Evolutionary conservation across 1,284 basidiomycete species (phyloP).

Genomic region (Ceratobasidium sp.): DNA sequence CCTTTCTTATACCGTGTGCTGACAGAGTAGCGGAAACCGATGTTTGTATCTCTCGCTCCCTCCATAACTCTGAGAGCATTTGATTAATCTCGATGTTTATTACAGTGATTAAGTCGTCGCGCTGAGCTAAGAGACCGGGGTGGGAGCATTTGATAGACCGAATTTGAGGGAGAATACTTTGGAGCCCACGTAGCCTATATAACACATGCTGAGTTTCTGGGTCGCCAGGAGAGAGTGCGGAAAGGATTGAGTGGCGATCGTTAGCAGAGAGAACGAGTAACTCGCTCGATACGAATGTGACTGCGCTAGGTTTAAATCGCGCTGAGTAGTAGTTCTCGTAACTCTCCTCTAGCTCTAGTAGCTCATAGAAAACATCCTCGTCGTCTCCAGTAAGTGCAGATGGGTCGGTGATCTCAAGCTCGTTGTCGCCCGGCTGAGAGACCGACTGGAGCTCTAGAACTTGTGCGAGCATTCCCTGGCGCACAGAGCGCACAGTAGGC

Average conservation of each 20-base stretch:
- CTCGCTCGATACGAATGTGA: not conserved
- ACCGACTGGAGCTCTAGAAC: conserved; percentile 2
- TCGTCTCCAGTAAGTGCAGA: not conserved
- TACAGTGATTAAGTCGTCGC: not conserved
- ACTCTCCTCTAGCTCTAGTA: conserved; percentile 4
- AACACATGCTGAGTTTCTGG: not conserved
- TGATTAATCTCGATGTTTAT: not conserved
- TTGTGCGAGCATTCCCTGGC: not conserved
- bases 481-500: not conserved
- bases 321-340: conserved; percentile 1
- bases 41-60: not conserved
- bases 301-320: not conserved
- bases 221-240: not conserved
- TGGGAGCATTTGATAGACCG: not conserved
- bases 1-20: not conserved
- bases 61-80: conserved; percentile 1
- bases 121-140: not conserved
- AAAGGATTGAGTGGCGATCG: not conserved
- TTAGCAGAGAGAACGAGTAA: not conserved
- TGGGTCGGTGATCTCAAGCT: not conserved
- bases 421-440: not conserved
- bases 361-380: conserved; percentile 1
- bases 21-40: not conserved
- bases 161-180: not conserved
- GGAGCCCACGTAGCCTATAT: not conserved